Evolutionary conservation across 2,329 filamentous ascomycete genomes (phyloP).

Genomic region (Chrysoporthe deuterocubensis): DNA sequence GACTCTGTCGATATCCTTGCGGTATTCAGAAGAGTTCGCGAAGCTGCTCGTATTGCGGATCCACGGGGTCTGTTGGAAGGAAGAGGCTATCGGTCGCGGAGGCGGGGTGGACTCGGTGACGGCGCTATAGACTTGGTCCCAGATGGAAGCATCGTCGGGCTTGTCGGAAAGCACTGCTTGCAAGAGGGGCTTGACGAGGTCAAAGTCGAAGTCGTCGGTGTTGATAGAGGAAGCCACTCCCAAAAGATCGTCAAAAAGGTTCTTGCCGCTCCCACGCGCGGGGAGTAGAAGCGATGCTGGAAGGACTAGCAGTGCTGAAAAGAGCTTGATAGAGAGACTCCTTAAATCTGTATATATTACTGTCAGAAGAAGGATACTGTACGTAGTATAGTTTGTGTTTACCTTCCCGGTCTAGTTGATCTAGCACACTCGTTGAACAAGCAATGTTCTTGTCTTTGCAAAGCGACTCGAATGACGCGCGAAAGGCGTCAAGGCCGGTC

Average conservation of each 20-base stretch:
- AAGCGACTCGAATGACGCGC: not conserved
- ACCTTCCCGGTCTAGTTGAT: not conserved
- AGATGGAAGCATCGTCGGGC: not conserved
- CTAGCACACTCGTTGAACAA: not conserved
- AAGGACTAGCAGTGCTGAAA: not conserved
- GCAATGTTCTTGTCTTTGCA: not conserved
- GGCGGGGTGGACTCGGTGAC: not conserved
- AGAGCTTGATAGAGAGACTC: not conserved
- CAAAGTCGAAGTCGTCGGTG: conserved; percentile 33
- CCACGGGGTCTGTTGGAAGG: conserved; percentile 39
- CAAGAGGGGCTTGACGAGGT: conserved; percentile 32
- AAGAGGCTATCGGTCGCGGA: conserved; percentile 14
- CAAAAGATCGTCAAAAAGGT: conserved; percentile 42
- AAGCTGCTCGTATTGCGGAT: conserved; percentile 40
- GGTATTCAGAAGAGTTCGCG: conserved; percentile 42
- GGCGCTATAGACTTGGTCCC: not conserved
- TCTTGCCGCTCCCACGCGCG: conserved; percentile 39
- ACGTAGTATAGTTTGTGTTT: not conserved
- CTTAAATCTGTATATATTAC: not conserved
- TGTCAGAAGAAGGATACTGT: not conserved
- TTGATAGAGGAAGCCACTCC: conserved; percentile 28
- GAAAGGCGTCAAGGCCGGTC: not conserved
- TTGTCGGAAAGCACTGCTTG: not conserved
- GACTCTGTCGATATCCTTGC: conserved; percentile 38
- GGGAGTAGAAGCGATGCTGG: not conserved